Base-by-base conservation (phyloP, 2,329 filamentous ascomycete genomes). In the Pezicula neosporulosa region DNA sequence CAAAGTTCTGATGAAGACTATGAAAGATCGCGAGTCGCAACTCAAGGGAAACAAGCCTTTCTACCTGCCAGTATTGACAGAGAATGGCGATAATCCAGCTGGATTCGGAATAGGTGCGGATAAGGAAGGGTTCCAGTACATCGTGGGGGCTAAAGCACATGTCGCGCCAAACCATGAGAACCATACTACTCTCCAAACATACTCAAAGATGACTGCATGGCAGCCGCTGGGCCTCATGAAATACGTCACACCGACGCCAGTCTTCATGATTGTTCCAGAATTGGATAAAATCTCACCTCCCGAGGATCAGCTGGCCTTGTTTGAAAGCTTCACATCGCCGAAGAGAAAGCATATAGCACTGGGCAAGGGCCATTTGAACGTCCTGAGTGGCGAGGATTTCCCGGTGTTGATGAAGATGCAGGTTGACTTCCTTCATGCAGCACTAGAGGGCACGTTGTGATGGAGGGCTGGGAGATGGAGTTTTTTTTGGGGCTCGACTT, bases 11-110 rank as follows among this genome's bases (percentile, higher is more conserved):
- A 52, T 59, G 1, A 64, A 67, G 33, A 45, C 54, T 12, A 63
- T 69, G 44, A 54, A 63, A 46, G 72, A 75, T 53, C 68, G 72
- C 2, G 66, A 70, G 52, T 71, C 70, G 0, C 70, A 68, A 47
- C 27, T 69, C 1, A 51, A 48, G 1, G 72, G 73, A 10, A 75
- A 75, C 53, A 52, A 57, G 41, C 64, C 72, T 0, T 62, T 70
- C 48, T 66, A 60, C 43, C 49, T 76, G 1, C 67, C 70, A 1
- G 58, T 71, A 30, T 52, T 75, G 13, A 70, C 60, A 13, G 59
- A 58, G 27, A 54, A 64, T 10, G 72, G 70, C 7, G 64, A 70
- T 48, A 70, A 71, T 46, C 66, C 69, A 2, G 65, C 62, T 2
- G 70, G 70, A 12, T 64, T 72, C 47, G 63, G 60, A 13, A 50